phyloP scores from a whole-genome alignment of 139 green algal species.

The Dunaliella primolecta region DNA sequence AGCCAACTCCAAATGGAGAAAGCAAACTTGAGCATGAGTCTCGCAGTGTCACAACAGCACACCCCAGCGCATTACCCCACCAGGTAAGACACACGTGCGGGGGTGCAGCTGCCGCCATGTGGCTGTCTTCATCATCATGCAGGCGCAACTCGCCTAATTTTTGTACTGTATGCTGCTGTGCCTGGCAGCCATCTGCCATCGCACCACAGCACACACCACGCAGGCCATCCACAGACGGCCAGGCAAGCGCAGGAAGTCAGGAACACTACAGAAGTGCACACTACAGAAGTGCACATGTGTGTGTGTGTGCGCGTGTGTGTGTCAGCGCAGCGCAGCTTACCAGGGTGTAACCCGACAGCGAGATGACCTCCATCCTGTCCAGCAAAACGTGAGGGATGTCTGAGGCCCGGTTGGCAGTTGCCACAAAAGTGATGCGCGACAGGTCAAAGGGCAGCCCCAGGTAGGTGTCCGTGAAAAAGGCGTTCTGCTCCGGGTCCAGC shows the following conservation, averaged over 20 bases:
- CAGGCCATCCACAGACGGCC: too few relatives aligned
- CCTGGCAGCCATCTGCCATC: slow-evolving; percentile 68
- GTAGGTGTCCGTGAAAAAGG: slow-evolving; percentile 90
- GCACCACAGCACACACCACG: too few relatives aligned
- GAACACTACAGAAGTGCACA: too few relatives aligned
- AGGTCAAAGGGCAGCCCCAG: slow-evolving; percentile 92
- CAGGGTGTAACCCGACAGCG: slow-evolving; percentile 81
- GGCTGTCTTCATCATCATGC: slow-evolving; percentile 43
- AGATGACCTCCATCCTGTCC: slow-evolving; percentile 64
- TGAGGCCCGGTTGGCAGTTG: slow-evolving; percentile 56
- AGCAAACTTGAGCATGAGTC: too few relatives aligned
- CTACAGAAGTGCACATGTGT: neutral
- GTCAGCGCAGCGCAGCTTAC: neutral
- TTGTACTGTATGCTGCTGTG: slow-evolving; percentile 60
- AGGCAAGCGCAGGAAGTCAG: too few relatives aligned
- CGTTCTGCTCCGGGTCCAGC: slow-evolving; percentile 95
- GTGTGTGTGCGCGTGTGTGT: neutral
- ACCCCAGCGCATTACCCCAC: too few relatives aligned
- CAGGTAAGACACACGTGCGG: too few relatives aligned
- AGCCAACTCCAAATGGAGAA: too few relatives aligned
- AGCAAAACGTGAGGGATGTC: slow-evolving; percentile 86
- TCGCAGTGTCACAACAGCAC: too few relatives aligned
- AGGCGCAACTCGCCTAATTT: slow-evolving; percentile 58
- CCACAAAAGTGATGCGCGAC: slow-evolving; percentile 88
- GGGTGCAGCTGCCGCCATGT: slow-evolving; percentile 66